Base-by-base conservation (phyloP, 2,329 filamentous ascomycete species). In the Aureobasidium namibiae region DNA sequence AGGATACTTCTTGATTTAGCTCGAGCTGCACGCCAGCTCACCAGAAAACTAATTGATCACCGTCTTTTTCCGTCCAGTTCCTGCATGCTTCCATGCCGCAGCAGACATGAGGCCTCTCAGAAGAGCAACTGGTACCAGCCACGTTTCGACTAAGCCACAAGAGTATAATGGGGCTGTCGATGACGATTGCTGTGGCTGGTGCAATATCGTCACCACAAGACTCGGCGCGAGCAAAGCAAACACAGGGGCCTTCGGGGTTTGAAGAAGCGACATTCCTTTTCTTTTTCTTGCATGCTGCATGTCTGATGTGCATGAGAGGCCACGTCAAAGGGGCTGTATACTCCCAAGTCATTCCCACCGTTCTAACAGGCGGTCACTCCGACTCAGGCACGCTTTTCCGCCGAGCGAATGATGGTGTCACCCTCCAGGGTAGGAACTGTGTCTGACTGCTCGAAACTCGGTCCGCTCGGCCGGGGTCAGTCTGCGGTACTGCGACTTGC, bases 131-230 rank as follows among this genome's bases (percentile, higher is more conserved):
- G 3, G 4, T 5, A 29, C 21, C 14, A 48, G 54, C 52, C 52
- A 56, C 16, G 18, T 6, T 33, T 21, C n/a, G n/a, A 14, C 31
- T 21, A n/a, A 57, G 54, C 54, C 54, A 57, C 42, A 45, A 26
- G 14, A 14, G 11, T 16, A 39, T 9, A 9, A 2, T 18, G 39
- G 23, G 52, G 53, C 41, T 57, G 41, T 4, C 7, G 2, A 45
- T 56, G 52, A 56, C 52, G 39, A 14, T 33, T 31, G 5, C 16
- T 39, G 54, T 57, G 54, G 54, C 54, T 48, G 42, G 13, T 44
- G 38, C 14, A 23, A 7, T 11, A 31, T 38, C 54, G 53, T 56
- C 53, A 56, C 41, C 41, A 18, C 24, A 11, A n/a, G 26, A n/a
- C 24, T 44, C 38, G 36, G 24, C 29, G 39, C 9, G 21, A 56